Evolutionary conservation across 2,329 filamentous ascomycete species (phyloP), one percentile per base, ranked within the genome.

Genomic region (Phaeophleospora eucalypticola): DNA sequence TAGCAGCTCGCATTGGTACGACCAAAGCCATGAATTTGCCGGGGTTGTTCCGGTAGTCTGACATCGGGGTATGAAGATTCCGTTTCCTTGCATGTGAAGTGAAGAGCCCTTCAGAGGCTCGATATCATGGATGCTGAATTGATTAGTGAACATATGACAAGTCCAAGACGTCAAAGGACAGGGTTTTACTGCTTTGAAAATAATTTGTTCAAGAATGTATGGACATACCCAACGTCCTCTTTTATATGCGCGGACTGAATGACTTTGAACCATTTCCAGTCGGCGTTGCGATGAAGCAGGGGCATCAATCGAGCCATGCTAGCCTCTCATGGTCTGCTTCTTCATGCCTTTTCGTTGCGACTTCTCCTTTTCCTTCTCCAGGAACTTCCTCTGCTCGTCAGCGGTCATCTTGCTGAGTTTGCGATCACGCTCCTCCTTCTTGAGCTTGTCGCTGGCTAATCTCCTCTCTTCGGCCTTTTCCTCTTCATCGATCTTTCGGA

Each of bases 331-430:
- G 21, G 76, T 79, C 68, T 75, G 74, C 71, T 75, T 83, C 76
- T 86, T 86, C 69, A 78, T 74, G 45, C 71, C 73, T 67, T 78
- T 83, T 65, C 61, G 54, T 49, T 60, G 52, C 65, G 90, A 83
- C 58, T 84, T 82, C 61, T 96, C 91, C 44, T 90, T 81, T 79
- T 97, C 94, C 62, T 86, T 82, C 74, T 96, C 95, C 71, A 77
- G 53, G 52, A 72, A 76, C 64, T 76, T 77, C 58, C 68, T 66
- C 65, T 77, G 74, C 63, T 77, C 73, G 2, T 74, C 72, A 2
- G 73, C 73, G 42, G 85, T 90, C 67, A 84, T 74, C 69, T 80
- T 81, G 65, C 89, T 85, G 53, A 85, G 78, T 71, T 89, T 84
- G 16, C 76, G 59, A 38, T 82, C 79, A 18, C 87, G 77, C 74